Percentiles rank a stretch among this genome's conserved stretches.
Conservation (phyloP, 2,329 filamentous ascomycete species). For the Diaporthe destruens region DNA sequence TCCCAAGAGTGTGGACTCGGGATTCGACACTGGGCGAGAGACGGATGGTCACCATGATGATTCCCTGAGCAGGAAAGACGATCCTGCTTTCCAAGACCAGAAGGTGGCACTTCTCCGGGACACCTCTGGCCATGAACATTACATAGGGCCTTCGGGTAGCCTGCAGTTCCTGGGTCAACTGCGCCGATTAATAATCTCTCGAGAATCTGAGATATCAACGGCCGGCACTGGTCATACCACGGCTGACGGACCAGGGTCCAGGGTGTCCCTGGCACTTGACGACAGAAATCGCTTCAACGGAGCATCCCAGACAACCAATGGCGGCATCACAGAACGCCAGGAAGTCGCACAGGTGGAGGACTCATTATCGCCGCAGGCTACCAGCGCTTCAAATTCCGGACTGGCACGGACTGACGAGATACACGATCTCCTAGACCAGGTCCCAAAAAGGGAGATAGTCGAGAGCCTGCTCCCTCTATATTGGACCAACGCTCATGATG, state of each 20-base stretch:
- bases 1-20: background rate
- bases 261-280: background rate
- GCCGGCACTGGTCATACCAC: background rate
- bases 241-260: background rate
- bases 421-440: conserved; percentile 13
- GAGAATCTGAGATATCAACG: background rate
- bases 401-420: conserved; percentile 15
- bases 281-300: background rate
- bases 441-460: background rate
- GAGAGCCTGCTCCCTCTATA: background rate
- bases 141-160: conserved; percentile 54
- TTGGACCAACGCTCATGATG: conserved; percentile 1
- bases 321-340: background rate
- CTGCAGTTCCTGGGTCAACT: conserved; percentile 53
- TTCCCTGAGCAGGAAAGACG: conserved; percentile 8
- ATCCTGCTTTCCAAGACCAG: conserved; percentile 7
- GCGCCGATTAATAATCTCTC: conserved; percentile 41
- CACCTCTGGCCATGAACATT: conserved; percentile 52
- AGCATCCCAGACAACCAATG: background rate
- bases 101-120: conserved; percentile 49
- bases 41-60: background rate
- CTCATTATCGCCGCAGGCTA: conserved; percentile 8
- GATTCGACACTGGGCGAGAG: background rate
- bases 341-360: conserved; percentile 13
- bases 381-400: background rate